Evolutionary conservation across 2,329 filamentous ascomycete genomes (phyloP), one percentile per base, ranked within the genome.

Genomic region (Trichoderma simmonsii): DNA sequence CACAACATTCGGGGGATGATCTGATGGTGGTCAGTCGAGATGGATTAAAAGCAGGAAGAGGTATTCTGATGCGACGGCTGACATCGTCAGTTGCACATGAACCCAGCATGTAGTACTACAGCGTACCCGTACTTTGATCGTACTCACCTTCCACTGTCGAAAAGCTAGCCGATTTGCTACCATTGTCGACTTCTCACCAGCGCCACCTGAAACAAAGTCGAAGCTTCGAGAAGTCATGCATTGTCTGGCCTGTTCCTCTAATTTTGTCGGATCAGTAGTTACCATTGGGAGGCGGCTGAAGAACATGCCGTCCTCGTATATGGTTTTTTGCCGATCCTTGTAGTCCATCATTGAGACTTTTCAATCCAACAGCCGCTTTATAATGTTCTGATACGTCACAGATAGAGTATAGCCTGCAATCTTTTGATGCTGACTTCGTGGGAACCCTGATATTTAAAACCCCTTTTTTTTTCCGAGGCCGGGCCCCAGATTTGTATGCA

Each of bases 31-130:
- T 48, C 43, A 48, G 18, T 48, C 1, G 43, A 0, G 11, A 5
- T 48, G 43, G 3, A 11, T 21, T 4, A 11, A 11, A 0, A 21
- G 0, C 1, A 11, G 2, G 43, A 11, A 0, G 8, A 21, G 43
- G 43, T 5, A 48, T 3, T 43, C 39, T 15, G 14, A 15, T 36
- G 34, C 7, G 39, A 43, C 39, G 18, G 18, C 15, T n/a, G 39
- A n/a, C 39, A n/a, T 48, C 3, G 18, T 48, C 18, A 21, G 43
- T 48, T 48, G 18, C 4, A n/a, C 18, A 9, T 48, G 18, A 48
- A 48, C 11, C 1, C 6, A 21, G 7, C 1, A 48, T 11, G 43
- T 5, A 21, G 43, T n/a, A 11, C 43, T 48, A 21, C 8, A 48
- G 11, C 7, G 18, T 5, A 48, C 39, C 8, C 7, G 3, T 11